These are phyloP conservation scores for Austroboletus festivus DNA, from an alignment of 768 basidiomycete genomes.

Conservation along the genomic window DNA sequence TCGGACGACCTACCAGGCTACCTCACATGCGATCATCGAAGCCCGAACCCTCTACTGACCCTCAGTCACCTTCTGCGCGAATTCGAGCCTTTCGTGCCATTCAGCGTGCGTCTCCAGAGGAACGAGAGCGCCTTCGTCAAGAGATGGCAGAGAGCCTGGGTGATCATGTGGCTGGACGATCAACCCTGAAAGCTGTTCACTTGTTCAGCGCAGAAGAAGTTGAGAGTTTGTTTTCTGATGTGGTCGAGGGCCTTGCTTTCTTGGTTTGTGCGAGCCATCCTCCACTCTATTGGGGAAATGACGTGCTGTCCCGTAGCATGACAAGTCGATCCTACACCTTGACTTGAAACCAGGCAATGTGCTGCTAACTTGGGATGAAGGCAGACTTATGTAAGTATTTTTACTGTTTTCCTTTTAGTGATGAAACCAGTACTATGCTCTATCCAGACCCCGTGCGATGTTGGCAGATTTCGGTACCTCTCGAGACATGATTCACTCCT, in stretches of 20 bases:
- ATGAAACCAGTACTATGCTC: background rate
- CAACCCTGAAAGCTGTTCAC: slow-evolving; percentile 73
- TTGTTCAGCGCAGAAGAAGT: slow-evolving; percentile 84
- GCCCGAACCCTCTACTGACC: slow-evolving; percentile 33
- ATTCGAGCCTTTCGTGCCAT: slow-evolving; percentile 74
- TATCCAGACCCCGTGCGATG: slow-evolving; percentile 82
- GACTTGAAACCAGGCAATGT: slow-evolving; percentile 96
- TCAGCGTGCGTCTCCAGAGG: slow-evolving; percentile 61
- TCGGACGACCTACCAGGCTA: slow-evolving; percentile 51
- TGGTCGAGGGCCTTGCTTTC: slow-evolving; percentile 84
- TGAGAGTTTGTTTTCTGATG: slow-evolving; percentile 74
- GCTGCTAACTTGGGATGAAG: slow-evolving; percentile 87
- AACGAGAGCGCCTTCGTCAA: slow-evolving; percentile 56
- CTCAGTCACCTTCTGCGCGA: slow-evolving; percentile 62
- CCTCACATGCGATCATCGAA: slow-evolving; percentile 41
- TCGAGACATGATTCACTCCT: slow-evolving; percentile 78
- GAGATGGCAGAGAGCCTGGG: slow-evolving; percentile 40
- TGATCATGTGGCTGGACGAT: slow-evolving; percentile 22
- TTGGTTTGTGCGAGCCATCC: slow-evolving; percentile 49
- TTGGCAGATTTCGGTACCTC: slow-evolving; percentile 95
- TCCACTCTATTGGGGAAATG: background rate
- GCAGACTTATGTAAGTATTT: slow-evolving; percentile 63
- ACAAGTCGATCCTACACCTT: slow-evolving; percentile 83
- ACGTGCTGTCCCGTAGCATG: slow-evolving; percentile 48
- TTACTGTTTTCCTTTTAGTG: background rate